phyloP scores from a whole-genome alignment of 1,284 basidiomycete species.

The Marasmius sp. region DNA sequence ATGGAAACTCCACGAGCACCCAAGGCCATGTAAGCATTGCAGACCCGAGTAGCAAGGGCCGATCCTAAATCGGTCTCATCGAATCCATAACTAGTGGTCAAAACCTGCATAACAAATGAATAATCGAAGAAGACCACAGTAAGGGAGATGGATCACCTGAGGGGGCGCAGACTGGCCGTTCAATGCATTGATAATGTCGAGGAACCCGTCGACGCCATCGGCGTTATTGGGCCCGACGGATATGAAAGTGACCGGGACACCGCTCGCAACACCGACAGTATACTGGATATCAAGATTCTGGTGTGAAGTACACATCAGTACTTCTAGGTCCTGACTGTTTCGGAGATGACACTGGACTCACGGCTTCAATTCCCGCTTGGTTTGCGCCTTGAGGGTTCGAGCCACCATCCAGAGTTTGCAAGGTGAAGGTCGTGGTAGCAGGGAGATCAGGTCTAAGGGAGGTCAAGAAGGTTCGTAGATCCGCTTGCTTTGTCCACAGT shows the following conservation, averaged over 20 bases:
- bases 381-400: slow-evolving; percentile 26
- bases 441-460: slow-evolving; percentile 31
- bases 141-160: slow-evolving; percentile 19
- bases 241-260: slow-evolving; percentile 25
- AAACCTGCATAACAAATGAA: slow-evolving; percentile 1
- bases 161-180: slow-evolving; percentile 27
- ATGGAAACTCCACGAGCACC: slow-evolving; percentile 36
- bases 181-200: slow-evolving; percentile 32
- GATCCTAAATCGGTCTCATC: slow-evolving; percentile 25
- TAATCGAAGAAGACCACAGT: slow-evolving; percentile 9
- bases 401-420: slow-evolving; percentile 28
- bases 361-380: slow-evolving; percentile 32
- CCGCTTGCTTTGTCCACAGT: slow-evolving; percentile 12
- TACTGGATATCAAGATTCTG: slow-evolving; percentile 28
- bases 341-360: slow-evolving; percentile 11
- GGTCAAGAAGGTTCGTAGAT: slow-evolving; percentile 19
- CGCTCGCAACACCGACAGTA: slow-evolving; percentile 30
- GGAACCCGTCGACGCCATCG: slow-evolving; percentile 20
- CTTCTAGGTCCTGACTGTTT: background rate
- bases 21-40: slow-evolving; percentile 32
- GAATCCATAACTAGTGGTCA: slow-evolving; percentile 28
- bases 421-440: slow-evolving; percentile 29
- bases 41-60: slow-evolving; percentile 29
- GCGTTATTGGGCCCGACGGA: slow-evolving; percentile 19
- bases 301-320: background rate